Evolutionary conservation across 208 protist species (phyloP).

Genomic region (Phytomonas sp.): DNA sequence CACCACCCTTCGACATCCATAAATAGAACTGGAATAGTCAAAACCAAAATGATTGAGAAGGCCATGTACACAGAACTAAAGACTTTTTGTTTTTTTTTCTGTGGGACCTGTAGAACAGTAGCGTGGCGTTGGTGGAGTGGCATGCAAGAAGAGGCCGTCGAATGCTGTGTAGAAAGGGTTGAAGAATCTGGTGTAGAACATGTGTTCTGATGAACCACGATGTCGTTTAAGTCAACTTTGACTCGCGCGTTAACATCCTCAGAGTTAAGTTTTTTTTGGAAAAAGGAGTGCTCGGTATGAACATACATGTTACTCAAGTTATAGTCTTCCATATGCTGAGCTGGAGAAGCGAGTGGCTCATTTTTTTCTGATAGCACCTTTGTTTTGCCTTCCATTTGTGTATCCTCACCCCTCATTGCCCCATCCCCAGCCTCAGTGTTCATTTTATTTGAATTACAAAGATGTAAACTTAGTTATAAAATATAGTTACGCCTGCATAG

Average conservation of each 20-base stretch:
- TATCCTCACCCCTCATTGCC: neutral
- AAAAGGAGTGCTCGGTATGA: neutral
- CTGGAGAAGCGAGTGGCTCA: neutral
- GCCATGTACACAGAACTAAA: neutral
- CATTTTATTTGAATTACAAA: neutral
- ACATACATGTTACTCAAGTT: too few relatives aligned
- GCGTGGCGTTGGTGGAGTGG: neutral
- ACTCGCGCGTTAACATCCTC: neutral
- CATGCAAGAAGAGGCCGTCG: neutral
- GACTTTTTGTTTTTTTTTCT: neutral
- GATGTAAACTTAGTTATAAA: neutral
- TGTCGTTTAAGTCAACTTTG: neutral
- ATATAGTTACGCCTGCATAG: neutral
- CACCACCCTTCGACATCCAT: neutral
- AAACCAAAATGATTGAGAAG: neutral
- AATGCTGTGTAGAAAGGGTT: neutral
- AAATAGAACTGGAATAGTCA: neutral
- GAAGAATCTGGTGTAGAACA: neutral
- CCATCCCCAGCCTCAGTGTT: neutral
- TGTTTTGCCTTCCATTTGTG: neutral
- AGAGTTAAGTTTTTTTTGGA: neutral
- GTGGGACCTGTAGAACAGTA: neutral
- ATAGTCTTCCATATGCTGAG: neutral
- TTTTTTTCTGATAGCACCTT: neutral
- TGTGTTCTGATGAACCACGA: neutral